Evolutionary conservation across 768 basidiomycete genomes (phyloP), one percentile per base, ranked within the genome.

Genomic region (Vararia minispora): DNA sequence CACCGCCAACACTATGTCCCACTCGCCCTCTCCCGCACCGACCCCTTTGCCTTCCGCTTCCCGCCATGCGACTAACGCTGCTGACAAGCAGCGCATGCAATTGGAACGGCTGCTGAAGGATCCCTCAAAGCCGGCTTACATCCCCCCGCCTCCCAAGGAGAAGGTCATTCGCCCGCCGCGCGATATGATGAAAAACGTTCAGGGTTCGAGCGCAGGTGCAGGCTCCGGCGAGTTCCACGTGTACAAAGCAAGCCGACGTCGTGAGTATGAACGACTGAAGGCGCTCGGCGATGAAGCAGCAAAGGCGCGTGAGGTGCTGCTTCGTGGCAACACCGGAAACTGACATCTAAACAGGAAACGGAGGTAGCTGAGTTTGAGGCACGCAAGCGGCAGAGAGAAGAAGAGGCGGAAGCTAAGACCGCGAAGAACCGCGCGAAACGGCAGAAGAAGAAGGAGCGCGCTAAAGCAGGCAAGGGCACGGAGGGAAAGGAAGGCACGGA

Each of bases 101-200:
- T 78, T 99, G 20, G 86, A 87, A 17, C 83, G 74, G 48, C 75
- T 99, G 24, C 75, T 98, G 45, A 87, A 84, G 55, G 86, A 98
- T 50, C 95, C 95, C 1, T 56, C 71, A 6, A 92, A 90, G 55
- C 76, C 79, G 1, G 86, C 79, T 1, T 73, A 74, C 53, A 63
- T 98, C 8, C 89, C 92, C 2, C 52, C 71, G n/a, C 67, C 84
- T 1, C 81, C 83, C 5, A 84, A 86, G 57, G 83, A 86, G 45
- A 91, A 87, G 64, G 69, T 68, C 0, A 66, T 97, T 22, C 68
- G 90, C 14, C 67, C 91, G 1, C 69, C 92, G 7, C 69, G 87
- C 34, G 95, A 90, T 57, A 90, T 90, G 87, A 97, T 99, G 87
- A 97, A 95, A 71, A 98, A 98, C 51, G 94, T 99, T 6, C 92